Conservation (phyloP, 345 rosid genomes). For the Chamaenerion angustifolium region DNA sequence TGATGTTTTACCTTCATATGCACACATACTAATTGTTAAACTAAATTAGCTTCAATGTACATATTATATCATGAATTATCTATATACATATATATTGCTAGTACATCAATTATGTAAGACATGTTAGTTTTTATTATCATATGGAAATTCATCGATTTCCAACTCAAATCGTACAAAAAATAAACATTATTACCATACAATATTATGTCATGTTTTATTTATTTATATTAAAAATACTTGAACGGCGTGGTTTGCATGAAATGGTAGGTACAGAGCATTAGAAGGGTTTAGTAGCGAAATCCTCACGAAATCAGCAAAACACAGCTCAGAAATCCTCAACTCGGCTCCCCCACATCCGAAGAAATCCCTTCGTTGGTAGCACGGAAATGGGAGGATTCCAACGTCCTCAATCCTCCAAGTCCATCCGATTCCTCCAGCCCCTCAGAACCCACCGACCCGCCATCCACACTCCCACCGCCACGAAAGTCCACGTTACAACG, state of each 20-base stretch:
- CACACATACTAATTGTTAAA: too few species aligned
- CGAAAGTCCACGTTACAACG: constrained; percentile 26
- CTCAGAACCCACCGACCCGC: constrained; percentile 8
- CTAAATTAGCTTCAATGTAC: too few species aligned
- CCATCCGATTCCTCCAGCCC: constrained; percentile 5
- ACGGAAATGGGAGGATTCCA: constrained; percentile 32
- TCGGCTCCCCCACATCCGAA: constrained; percentile 11
- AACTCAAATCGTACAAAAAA: too few species aligned
- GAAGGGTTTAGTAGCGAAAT: constrained; percentile 49
- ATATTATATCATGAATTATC: too few species aligned
- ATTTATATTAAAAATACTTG: too few species aligned
- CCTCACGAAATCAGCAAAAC: constrained; percentile 33
- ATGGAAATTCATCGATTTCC: too few species aligned
- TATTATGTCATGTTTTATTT: too few species aligned
- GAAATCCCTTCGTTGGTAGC: constrained; percentile 21
- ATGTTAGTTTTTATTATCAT: too few species aligned
- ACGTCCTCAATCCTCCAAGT: constrained; percentile 19
- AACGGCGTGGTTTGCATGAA: neutral
- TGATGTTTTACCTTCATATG: too few species aligned
- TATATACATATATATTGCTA: too few species aligned
- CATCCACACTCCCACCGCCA: constrained; percentile 22
- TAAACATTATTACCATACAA: too few species aligned
- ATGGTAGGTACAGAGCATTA: constrained; percentile 27
- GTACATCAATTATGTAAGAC: too few species aligned
- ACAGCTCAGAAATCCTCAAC: constrained; percentile 21